Evolutionary conservation across 345 rosid species (phyloP), one percentile per base, ranked within the genome.

Genomic region (Orychophragmus violaceus): DNA sequence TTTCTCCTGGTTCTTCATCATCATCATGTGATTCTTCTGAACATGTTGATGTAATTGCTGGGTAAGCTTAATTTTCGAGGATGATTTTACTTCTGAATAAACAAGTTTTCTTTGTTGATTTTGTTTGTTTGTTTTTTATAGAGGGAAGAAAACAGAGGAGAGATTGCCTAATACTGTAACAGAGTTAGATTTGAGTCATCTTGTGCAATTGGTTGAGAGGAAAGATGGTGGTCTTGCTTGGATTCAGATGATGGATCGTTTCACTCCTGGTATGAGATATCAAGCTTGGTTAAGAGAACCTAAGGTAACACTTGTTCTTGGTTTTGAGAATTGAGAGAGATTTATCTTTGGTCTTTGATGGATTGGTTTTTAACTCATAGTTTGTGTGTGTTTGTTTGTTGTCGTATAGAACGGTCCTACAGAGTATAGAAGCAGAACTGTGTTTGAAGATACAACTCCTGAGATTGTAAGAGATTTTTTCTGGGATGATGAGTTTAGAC

Each of bases 211-310:
- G 58, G 84, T 79, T 41, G 90, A 85, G 82, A 76, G 79, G 78
- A 91, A 75, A 69, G 94, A 89, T 72, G 95, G 87, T 66, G 91
- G 90, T 49, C 87, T 80, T 42, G 24, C 82, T 30, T 89, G 98
- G 95, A 77, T 66, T 62, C 80, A 78, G 51, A 82, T 91, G 82
- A 89, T 91, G 91, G 90, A 87, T 72, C 82, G 90, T 49, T 80
- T 79, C 32, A 83, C 78, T 12, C 25, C 82, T 46, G 81, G 76
- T 52, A 81, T 89, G 91, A 72, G 65, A 49, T 91, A 85, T 72
- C 86, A 85, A 64, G 94, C 96, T 59, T 85, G 91, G 88, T 65
- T 82, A 50, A 82, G 98, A 72, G 95, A 88, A 60, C 83, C 85
- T 16, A 74, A 81, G 85, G 92, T 84, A 71, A 17, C n/a, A 18